These are phyloP conservation scores for Mycena sanguinolenta DNA, from an alignment of 768 basidiomycete genomes.

Conservation along the genomic window DNA sequence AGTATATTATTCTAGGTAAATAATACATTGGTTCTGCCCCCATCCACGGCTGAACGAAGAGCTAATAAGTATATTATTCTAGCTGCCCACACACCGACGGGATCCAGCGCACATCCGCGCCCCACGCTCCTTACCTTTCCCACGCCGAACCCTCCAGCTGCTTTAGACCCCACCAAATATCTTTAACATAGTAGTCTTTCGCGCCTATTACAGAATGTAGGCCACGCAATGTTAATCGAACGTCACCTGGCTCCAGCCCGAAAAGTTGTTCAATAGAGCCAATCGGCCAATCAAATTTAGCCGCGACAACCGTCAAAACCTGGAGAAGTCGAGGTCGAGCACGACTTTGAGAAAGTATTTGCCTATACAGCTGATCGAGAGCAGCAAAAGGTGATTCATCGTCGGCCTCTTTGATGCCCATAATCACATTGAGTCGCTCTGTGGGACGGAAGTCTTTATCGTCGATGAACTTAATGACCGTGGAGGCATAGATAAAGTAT, in stretches of 20 bases:
- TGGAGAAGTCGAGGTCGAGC: background rate
- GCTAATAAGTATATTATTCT: too few relatives aligned
- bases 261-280: background rate
- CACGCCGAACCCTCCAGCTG: too few relatives aligned
- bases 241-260: background rate
- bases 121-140: too few relatives aligned
- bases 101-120: too few relatives aligned
- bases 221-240: background rate
- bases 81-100: too few relatives aligned
- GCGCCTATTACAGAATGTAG: background rate
- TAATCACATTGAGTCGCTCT: background rate
- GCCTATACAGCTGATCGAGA: background rate
- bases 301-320: background rate
- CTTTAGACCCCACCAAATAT: too few relatives aligned
- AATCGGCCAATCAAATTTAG: background rate
- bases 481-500: constrained; percentile 9
- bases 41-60: too few relatives aligned
- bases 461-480: background rate
- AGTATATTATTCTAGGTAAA: too few relatives aligned
- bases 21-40: too few relatives aligned
- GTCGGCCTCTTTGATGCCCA: background rate
- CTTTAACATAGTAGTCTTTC: too few relatives aligned
- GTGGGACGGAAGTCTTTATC: background rate
- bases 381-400: background rate
- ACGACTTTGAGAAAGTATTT: background rate